Conservation (phyloP, 257 asterid genomes). For the Solanum piurae region DNA sequence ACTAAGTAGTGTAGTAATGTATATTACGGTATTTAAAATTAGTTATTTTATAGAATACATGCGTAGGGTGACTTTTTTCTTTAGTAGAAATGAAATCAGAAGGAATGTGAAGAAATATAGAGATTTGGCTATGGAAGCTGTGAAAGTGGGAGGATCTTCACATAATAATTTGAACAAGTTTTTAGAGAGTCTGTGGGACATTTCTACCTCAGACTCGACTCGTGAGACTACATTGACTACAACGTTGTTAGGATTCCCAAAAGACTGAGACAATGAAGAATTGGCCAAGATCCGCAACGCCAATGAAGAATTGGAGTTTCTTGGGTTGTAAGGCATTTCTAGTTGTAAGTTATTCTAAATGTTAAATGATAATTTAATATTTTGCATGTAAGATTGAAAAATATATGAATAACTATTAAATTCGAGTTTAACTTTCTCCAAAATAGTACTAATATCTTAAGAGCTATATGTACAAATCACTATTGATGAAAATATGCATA, state of each 20-base stretch:
- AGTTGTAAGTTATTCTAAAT: background rate
- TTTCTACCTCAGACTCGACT: background rate
- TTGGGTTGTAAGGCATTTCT: background rate
- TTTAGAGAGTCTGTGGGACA: background rate
- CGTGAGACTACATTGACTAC: too few species aligned
- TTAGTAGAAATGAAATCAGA: constrained; percentile 10
- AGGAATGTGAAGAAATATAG: constrained; percentile 23
- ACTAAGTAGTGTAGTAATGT: too few species aligned
- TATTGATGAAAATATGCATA: background rate
- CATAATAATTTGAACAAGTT: constrained; percentile 16
- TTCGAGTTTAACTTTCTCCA: background rate
- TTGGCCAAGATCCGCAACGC: too few species aligned
- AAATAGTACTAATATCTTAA: background rate
- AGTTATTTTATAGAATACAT: too few species aligned
- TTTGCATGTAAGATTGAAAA: too few species aligned
- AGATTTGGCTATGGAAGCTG: constrained; percentile 27
- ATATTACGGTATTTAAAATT: too few species aligned
- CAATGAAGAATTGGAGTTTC: too few species aligned
- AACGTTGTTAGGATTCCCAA: too few species aligned
- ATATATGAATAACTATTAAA: background rate
- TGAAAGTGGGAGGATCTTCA: constrained; percentile 35
- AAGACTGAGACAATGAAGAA: too few species aligned
- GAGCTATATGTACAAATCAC: background rate
- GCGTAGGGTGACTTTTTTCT: too few species aligned
- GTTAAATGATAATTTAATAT: too few species aligned